phyloP scores from a whole-genome alignment of 805 yeast genomes.

The Myxozyma udenii region DNA sequence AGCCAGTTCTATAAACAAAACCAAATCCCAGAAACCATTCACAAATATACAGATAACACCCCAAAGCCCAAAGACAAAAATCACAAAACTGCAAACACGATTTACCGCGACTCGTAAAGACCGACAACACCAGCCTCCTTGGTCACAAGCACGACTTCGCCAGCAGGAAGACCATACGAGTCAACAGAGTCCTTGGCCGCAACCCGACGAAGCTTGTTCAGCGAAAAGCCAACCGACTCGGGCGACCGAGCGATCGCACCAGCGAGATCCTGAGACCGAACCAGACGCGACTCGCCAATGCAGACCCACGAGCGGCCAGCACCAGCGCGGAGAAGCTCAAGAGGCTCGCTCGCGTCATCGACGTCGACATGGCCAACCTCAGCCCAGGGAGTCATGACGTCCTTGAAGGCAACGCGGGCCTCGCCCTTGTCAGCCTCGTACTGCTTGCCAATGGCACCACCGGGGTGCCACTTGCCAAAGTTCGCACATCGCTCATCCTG shows the following conservation, averaged over 20 bases:
- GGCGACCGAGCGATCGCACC: slow-evolving; percentile 1
- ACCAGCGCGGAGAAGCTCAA: slow-evolving; percentile 26
- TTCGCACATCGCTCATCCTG: slow-evolving; percentile 49
- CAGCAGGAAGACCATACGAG: neutral
- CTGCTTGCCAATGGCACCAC: slow-evolving; percentile 78
- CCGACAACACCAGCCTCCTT: slow-evolving; percentile 19
- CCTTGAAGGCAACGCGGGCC: slow-evolving; percentile 8
- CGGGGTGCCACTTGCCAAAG: slow-evolving; percentile 80
- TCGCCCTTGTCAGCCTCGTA: slow-evolving; percentile 32
- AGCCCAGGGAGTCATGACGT: slow-evolving; percentile 23
- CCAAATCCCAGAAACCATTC: too few species aligned
- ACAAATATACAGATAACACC: neutral
- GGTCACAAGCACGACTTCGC: slow-evolving; percentile 21
- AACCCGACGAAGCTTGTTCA: slow-evolving; percentile 14
- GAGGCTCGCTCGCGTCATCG: slow-evolving; percentile 24
- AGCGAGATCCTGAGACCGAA: slow-evolving; percentile 15
- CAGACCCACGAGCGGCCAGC: slow-evolving; percentile 29
- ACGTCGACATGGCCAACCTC: slow-evolving; percentile 19
- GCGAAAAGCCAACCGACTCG: slow-evolving; percentile 2
- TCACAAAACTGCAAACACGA: neutral
- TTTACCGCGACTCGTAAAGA: slow-evolving; percentile 5
- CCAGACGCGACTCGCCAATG: slow-evolving; percentile 15
- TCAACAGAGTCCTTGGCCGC: slow-evolving; percentile 7
- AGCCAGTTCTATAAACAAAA: too few species aligned
- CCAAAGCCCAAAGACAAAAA: neutral